These are phyloP conservation scores for Sporothrix inflata DNA, from an alignment of 2,329 filamentous ascomycete genomes.

Conservation along the genomic window DNA sequence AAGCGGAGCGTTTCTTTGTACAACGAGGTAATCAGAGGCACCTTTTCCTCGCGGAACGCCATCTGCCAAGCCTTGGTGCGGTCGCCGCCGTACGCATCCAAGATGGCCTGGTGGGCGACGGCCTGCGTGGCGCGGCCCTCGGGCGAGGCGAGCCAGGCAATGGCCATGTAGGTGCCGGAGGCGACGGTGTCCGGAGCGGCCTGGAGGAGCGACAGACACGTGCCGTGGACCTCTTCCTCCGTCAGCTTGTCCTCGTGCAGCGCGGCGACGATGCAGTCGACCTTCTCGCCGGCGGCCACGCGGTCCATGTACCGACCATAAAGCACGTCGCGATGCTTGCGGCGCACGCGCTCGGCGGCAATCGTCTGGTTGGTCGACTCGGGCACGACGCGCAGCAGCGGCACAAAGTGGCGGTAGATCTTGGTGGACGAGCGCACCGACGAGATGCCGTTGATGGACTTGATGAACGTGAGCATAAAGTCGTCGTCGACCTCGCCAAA, in stretches of 20 bases:
- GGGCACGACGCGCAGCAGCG: slow-evolving; percentile 15
- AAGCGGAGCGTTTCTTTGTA: slow-evolving; percentile 25
- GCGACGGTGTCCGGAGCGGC: slow-evolving; percentile 21
- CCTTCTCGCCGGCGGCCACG: slow-evolving; percentile 15
- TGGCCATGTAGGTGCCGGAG: slow-evolving; percentile 17
- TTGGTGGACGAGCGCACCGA: slow-evolving; percentile 22
- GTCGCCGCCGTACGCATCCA: slow-evolving; percentile 16
- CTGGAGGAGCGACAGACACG: slow-evolving; percentile 22
- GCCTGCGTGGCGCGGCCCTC: slow-evolving; percentile 19
- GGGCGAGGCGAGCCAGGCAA: slow-evolving; percentile 22
- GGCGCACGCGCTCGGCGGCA: slow-evolving; percentile 17
- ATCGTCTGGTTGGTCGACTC: slow-evolving; percentile 22
- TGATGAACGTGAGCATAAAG: slow-evolving; percentile 21
- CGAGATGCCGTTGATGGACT: slow-evolving; percentile 25
- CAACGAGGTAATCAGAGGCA: slow-evolving; percentile 16
- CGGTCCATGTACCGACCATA: slow-evolving; percentile 15
- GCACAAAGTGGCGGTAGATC: slow-evolving; percentile 24
- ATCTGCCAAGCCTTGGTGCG: slow-evolving; percentile 23
- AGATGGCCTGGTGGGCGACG: background rate
- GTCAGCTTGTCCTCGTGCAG: slow-evolving; percentile 24
- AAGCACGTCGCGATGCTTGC: slow-evolving; percentile 19
- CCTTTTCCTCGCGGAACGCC: slow-evolving; percentile 22
- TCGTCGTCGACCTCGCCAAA: slow-evolving; percentile 26
- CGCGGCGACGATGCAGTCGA: slow-evolving; percentile 23
- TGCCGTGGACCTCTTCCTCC: slow-evolving; percentile 23